Evolutionary conservation across 108 stramenopile species (phyloP).

Genomic region (Cyclotella distinguenda): DNA sequence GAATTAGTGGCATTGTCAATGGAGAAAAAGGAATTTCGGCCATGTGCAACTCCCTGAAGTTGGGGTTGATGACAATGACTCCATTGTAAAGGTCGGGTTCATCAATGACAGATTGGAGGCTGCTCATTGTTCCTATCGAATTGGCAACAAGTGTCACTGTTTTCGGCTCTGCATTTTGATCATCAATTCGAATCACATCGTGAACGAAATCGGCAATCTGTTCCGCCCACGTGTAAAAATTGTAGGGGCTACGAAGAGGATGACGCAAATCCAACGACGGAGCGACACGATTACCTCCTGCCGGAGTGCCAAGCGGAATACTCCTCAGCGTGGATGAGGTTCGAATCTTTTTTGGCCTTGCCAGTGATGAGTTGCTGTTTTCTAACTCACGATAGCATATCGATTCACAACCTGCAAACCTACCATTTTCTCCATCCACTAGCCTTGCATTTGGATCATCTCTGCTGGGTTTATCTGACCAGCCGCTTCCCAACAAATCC

Average conservation of each 20-base stretch:
- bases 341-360: conserved; percentile 19
- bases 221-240: conserved; percentile 92
- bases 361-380: neutral
- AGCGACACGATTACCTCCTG: conserved; percentile 48
- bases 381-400: conserved; percentile 22
- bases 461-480: conserved; percentile 77
- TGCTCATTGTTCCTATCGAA: conserved; percentile 86
- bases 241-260: conserved; percentile 74
- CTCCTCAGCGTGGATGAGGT: conserved; percentile 39
- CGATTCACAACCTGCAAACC: conserved; percentile 45
- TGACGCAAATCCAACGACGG: conserved; percentile 65
- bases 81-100: conserved; percentile 71
- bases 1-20: conserved; percentile 75
- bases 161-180: neutral
- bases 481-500: conserved; percentile 90
- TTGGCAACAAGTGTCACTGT: conserved; percentile 85
- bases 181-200: conserved; percentile 43
- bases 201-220: conserved; percentile 71
- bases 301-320: conserved; percentile 60
- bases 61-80: conserved; percentile 75
- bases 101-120: conserved; percentile 87
- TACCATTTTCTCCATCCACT: conserved; percentile 66
- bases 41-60: conserved; percentile 87
- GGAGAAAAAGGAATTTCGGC: conserved; percentile 79
- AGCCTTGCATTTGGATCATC: conserved; percentile 40